A percentile compares a stretch with the other conserved stretches of the same genome.
These are phyloP conservation scores for Carnegiea gigantea DNA, from an alignment of 179 eudicot genomes.

Conservation along the genomic window DNA sequence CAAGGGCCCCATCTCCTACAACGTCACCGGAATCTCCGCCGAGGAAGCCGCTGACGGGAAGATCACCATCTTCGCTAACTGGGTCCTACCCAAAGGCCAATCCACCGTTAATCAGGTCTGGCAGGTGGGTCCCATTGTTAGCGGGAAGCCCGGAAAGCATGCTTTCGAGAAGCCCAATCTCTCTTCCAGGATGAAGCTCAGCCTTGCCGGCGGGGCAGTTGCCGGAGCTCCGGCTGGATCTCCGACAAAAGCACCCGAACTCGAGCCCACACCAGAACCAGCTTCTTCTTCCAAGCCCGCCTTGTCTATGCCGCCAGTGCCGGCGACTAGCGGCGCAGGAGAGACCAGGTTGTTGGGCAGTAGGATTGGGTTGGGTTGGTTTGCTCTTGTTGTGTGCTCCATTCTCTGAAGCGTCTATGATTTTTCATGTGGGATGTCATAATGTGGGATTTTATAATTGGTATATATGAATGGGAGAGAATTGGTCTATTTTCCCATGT, in stretches of 20 bases:
- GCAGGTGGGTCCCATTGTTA: slow-evolving; percentile 63
- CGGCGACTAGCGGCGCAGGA: not conserved
- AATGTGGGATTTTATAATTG: not conserved
- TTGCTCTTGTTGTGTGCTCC: not conserved
- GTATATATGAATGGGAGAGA: not conserved
- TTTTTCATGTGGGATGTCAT: not conserved
- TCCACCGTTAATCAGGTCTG: slow-evolving; percentile 54
- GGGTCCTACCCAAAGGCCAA: slow-evolving; percentile 37
- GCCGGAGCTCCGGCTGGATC: not conserved
- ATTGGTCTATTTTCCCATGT: not conserved
- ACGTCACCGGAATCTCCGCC: slow-evolving; percentile 38
- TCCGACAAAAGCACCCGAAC: slow-evolving; percentile 19
- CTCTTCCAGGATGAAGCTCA: slow-evolving; percentile 33
- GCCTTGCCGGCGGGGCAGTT: slow-evolving; percentile 16
- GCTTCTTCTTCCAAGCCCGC: not conserved
- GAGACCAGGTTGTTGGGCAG: not conserved
- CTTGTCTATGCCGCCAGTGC: not conserved
- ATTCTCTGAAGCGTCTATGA: not conserved
- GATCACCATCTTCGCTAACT: slow-evolving; percentile 50
- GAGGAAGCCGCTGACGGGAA: slow-evolving; percentile 33
- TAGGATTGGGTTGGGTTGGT: not conserved
- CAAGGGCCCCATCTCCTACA: slow-evolving; percentile 38
- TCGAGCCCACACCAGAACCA: not conserved
- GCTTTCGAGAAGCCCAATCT: slow-evolving; percentile 38
- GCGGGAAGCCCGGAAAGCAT: slow-evolving; percentile 47